Base-by-base conservation (phyloP, 163 green algal genomes). In the Coccomyxa subellipsoidea region DNA sequence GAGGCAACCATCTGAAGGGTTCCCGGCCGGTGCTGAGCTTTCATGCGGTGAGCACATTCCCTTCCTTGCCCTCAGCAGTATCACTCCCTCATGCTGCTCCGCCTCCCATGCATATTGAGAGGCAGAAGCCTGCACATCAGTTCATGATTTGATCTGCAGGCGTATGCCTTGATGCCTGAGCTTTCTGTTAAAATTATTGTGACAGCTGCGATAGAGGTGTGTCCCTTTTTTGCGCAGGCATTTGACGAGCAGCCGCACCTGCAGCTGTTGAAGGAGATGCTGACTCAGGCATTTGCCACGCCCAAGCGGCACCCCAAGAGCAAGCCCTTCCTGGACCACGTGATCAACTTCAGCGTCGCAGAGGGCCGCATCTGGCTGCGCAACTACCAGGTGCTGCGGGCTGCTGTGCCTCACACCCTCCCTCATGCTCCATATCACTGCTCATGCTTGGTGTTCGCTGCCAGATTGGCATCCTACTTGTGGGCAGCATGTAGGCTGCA, bases 351-450 rank as follows among this genome's bases (percentile, higher is more conserved):
- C 88, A 92, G 87, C 25, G 77, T 96, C 5, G 92, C 93, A n/a
- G 97, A 99, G 84, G 88, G 85, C n/a, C 87, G 93, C 25, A 81
- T 99, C 0, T 99, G 97, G 97, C 89, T 99, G 53, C 89, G 97
- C 76, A 99, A 99, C 90, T 99, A 99, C 91, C 97, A 99, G 92
- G 92, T n/a, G n/a, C n/a, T n/a, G n/a, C n/a, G n/a, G n/a, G n/a
- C n/a, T n/a, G n/a, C n/a, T n/a, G n/a, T n/a, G n/a, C n/a, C n/a
- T n/a, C n/a, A n/a, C n/a, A n/a, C n/a, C n/a, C n/a, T n/a, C n/a
- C n/a, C n/a, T n/a, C n/a, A n/a, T n/a, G n/a, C n/a, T n/a, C n/a
- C n/a, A n/a, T n/a, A n/a, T n/a, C n/a, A n/a, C n/a, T n/a, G n/a
- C n/a, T n/a, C n/a, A n/a, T n/a, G n/a, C n/a, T n/a, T n/a, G n/a